Evolutionary conservation across 768 basidiomycete genomes (phyloP).

Genomic region (Auricularia sp.): DNA sequence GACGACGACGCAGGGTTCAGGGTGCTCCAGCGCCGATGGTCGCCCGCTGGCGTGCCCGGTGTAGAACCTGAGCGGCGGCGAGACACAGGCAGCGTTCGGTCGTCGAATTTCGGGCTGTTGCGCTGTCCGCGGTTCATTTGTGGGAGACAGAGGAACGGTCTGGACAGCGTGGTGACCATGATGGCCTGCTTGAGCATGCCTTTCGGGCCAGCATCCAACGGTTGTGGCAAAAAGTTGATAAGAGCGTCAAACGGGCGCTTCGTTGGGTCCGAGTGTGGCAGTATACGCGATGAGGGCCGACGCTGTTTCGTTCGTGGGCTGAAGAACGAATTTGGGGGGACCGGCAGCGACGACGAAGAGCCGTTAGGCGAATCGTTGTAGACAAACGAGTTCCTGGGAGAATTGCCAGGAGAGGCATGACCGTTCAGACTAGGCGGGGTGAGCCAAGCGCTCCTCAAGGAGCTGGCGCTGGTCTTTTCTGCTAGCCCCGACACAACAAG

Average conservation of each 20-base stretch:
- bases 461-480: conserved; percentile 50
- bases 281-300: conserved; percentile 4
- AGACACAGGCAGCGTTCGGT: conserved; percentile 9
- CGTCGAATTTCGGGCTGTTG: not conserved
- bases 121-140: not conserved
- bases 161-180: conserved; percentile 30
- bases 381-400: not conserved
- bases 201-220: conserved; percentile 20
- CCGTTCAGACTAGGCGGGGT: not conserved
- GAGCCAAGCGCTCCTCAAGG: conserved; percentile 31
- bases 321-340: not conserved
- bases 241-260: conserved; percentile 31
- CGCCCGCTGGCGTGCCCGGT: not conserved
- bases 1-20: conserved; percentile 8
- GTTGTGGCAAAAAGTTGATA: conserved; percentile 26
- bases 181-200: conserved; percentile 29
- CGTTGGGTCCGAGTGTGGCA: conserved; percentile 21
- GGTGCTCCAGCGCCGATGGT: not conserved
- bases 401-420: not conserved
- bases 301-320: not conserved
- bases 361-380: not conserved
- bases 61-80: conserved; percentile 7
- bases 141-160: conserved; percentile 22
- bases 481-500: not conserved
- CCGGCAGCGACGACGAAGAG: not conserved